Conservation (phyloP, 495 filamentous ascomycete species). For the Penicillium desertorum region DNA sequence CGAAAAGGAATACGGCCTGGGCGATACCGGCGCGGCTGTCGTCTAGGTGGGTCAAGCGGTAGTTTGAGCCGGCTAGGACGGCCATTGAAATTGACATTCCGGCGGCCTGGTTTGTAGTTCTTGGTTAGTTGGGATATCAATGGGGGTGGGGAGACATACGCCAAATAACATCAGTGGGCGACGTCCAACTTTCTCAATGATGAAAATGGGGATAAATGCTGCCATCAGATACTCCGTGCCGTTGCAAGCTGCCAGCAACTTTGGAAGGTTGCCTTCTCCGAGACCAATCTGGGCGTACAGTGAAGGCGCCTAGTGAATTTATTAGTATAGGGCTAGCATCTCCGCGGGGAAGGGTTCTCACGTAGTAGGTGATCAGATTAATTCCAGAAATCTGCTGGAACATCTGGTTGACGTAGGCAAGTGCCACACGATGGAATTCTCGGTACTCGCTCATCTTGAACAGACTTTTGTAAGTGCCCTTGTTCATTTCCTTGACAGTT, state of each 20-base stretch:
- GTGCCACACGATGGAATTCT: constrained; percentile 65
- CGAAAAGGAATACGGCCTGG: constrained; percentile 49
- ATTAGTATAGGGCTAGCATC: constrained; percentile 29
- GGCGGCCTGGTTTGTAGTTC: constrained; percentile 21
- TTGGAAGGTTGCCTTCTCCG: constrained; percentile 32
- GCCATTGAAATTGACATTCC: constrained; percentile 66
- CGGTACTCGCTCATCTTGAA: constrained; percentile 51
- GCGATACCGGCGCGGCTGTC: constrained; percentile 47
- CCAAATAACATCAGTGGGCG: constrained; percentile 67
- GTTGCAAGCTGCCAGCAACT: constrained; percentile 53
- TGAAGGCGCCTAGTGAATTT: constrained; percentile 31
- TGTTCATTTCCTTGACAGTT: constrained; percentile 62
- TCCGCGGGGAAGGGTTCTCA: constrained; percentile 40
- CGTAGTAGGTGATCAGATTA: constrained; percentile 69
- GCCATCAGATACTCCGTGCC: constrained; percentile 69
- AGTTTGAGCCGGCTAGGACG: constrained; percentile 48
- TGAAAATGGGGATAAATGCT: constrained; percentile 64
- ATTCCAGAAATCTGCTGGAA: constrained; percentile 64
- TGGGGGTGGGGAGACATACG: constrained; percentile 22
- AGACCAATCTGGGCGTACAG: constrained; percentile 47
- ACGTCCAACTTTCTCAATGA: constrained; percentile 63
- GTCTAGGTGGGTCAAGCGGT: constrained; percentile 30
- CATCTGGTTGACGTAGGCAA: constrained; percentile 59
- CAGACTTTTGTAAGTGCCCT: constrained; percentile 57
- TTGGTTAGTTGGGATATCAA: not conserved